These are phyloP conservation scores for Haplographium delicatum DNA, from an alignment of 495 filamentous ascomycete species.

Conservation along the genomic window DNA sequence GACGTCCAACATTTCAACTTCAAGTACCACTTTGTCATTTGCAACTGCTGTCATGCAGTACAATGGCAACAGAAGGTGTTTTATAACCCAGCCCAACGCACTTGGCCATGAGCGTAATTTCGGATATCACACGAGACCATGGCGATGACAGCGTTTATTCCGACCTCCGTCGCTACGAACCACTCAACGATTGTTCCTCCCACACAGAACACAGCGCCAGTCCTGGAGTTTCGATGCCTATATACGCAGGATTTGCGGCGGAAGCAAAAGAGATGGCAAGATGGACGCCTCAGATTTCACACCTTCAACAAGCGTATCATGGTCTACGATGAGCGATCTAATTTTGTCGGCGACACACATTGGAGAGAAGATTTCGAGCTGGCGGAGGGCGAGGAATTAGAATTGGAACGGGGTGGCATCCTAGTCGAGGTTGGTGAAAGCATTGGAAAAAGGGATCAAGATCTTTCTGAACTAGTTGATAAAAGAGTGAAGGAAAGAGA, in stretches of 20 bases:
- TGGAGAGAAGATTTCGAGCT: constrained; percentile 62
- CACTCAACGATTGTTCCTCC: constrained; percentile 15
- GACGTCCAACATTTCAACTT: too few relatives aligned
- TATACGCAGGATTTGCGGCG: constrained; percentile 79
- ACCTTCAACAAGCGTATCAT: constrained; percentile 88
- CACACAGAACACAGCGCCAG: constrained; percentile 62
- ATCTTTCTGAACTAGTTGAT: constrained; percentile 66
- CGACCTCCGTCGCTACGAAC: not conserved
- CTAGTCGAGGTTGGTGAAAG: constrained; percentile 76
- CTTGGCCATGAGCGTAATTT: too few relatives aligned
- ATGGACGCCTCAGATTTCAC: constrained; percentile 82
- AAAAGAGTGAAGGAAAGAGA: constrained; percentile 53
- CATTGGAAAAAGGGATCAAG: constrained; percentile 66
- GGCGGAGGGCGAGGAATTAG: constrained; percentile 73
- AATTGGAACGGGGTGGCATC: constrained; percentile 66
- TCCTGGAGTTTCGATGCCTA: constrained; percentile 76
- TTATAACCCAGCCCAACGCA: too few relatives aligned
- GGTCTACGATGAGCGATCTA: constrained; percentile 77
- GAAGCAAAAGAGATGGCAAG: constrained; percentile 90
- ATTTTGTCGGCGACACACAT: constrained; percentile 80
- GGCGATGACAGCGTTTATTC: not conserved
- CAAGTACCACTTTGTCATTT: too few relatives aligned
- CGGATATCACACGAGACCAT: not conserved
- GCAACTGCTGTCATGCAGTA: too few relatives aligned
- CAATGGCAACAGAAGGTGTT: too few relatives aligned